Conservation (phyloP, 805 yeast genomes). For the Starmerella cellae region DNA sequence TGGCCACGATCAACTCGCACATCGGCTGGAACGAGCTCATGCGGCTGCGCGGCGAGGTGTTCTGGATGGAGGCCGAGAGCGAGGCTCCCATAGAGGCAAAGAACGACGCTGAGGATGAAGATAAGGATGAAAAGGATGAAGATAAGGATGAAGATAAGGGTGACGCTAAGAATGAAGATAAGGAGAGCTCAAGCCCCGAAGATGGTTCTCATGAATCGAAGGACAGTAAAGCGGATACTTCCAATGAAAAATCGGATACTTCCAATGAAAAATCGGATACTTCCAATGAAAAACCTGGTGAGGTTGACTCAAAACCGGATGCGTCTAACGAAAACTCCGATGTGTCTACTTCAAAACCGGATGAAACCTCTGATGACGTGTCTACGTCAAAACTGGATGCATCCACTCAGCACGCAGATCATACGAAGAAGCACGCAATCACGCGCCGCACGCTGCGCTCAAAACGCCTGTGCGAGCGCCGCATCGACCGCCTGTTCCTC, state of each 20-base stretch:
- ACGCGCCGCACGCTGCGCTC: conserved; percentile 23
- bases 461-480: conserved; percentile 56
- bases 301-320: background rate
- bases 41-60: conserved; percentile 50
- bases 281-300: background rate
- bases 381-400: background rate
- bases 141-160: conserved; percentile 13
- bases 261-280: background rate
- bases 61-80: conserved; percentile 70
- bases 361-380: background rate
- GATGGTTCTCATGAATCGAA: background rate
- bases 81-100: conserved; percentile 13
- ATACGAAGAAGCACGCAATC: background rate
- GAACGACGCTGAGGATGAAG: background rate
- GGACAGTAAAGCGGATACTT: background rate
- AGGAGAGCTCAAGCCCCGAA: background rate
- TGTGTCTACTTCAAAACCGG: background rate
- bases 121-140: background rate
- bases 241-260: background rate
- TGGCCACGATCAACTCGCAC: conserved; percentile 51
- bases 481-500: conserved; percentile 67
- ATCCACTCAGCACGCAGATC: background rate
- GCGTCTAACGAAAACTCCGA: background rate
- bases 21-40: conserved; percentile 78
- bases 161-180: conserved; percentile 6